These are phyloP conservation scores for Talaromyces funiculosus DNA, from an alignment of 2,329 filamentous ascomycete species.

Conservation along the genomic window DNA sequence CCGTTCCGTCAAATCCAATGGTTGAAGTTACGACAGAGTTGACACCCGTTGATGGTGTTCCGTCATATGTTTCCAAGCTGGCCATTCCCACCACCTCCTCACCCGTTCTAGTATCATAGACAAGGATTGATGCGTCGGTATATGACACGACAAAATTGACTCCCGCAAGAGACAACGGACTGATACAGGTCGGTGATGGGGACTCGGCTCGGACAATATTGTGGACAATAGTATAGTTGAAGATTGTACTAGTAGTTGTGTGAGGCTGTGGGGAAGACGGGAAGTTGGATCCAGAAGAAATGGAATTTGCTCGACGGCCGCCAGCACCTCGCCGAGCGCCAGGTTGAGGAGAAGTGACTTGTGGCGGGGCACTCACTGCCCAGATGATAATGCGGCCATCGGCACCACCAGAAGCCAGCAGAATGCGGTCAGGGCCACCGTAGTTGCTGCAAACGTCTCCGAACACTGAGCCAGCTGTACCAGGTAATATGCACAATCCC, in stretches of 20 bases:
- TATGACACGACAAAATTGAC: slow-evolving; percentile 92
- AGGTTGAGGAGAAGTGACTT: slow-evolving; percentile 73
- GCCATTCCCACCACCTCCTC: slow-evolving; percentile 92
- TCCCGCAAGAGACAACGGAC: slow-evolving; percentile 74
- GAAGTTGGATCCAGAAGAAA: slow-evolving; percentile 90
- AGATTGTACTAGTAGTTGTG: slow-evolving; percentile 76
- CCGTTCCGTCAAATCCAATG: slow-evolving; percentile 64
- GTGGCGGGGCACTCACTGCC: slow-evolving; percentile 87
- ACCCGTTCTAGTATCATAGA: slow-evolving; percentile 87
- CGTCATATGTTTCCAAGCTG: slow-evolving; percentile 88
- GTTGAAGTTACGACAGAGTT: slow-evolving; percentile 89
- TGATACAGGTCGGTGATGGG: slow-evolving; percentile 82
- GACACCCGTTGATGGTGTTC: slow-evolving; percentile 73
- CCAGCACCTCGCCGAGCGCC: slow-evolving; percentile 66
- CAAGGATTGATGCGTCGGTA: slow-evolving; percentile 78
- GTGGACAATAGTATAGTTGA: slow-evolving; percentile 82
- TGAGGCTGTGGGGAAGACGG: slow-evolving; percentile 85
- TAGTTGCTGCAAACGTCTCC: slow-evolving; percentile 65
- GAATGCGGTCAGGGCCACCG: slow-evolving; percentile 75
- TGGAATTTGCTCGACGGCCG: slow-evolving; percentile 80
- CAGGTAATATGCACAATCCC: slow-evolving; percentile 87
- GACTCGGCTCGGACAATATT: slow-evolving; percentile 68
- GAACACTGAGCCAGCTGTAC: slow-evolving; percentile 73
- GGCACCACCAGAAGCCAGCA: slow-evolving; percentile 85
- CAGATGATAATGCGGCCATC: slow-evolving; percentile 90